Evolutionary conservation across 2,329 filamentous ascomycete genomes (phyloP), one percentile per base, ranked within the genome.

Genomic region (Fulvia fulva): DNA sequence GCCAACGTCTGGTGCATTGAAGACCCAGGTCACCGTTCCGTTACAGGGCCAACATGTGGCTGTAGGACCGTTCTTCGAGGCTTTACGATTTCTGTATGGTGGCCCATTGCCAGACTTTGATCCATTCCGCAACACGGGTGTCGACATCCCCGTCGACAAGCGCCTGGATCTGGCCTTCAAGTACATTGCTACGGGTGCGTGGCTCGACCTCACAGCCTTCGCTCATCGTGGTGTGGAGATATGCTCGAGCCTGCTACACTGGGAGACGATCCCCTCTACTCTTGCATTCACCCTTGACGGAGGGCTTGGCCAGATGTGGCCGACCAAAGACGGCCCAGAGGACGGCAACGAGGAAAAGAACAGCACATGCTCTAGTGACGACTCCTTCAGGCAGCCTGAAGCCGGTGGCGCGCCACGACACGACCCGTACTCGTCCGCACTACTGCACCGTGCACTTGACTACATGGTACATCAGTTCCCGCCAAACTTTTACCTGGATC

Each of bases 381-480:
- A 68, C 28, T 69, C 65, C 5, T 58, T 63, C 51, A 65, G 49
- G 41, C 63, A 64, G 56, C 59, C 60, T 2, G 65, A 69, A 45
- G 51, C 55, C 22, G 28, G 59, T 25, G 62, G 64, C 28, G 49
- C 53, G 12, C 67, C 67, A 12, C 69, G 65, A 5, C 85, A 85
- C 65, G 85, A 83, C 5, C 79, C 80, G 11, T 81, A 81, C 58
- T 81, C 80, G 28, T 78, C 80, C 32, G 69, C 74, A 9, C 75
- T 90, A 16, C 76, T 89, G 47, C 76, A 80, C 28, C 79, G 77
- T 14, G 76, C 83, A 19, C 73, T 85, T 37, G 79, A 80, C 30
- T 89, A 87, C 70, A 75, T 88, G 50, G 78, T 84, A 32, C 79
- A 80, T 61, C 81, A 81, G 57, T 82, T 89, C 56, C 83, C 85